Evolutionary conservation across 345 rosid species (phyloP).

Genomic region (Eucalyptus sp.): DNA sequence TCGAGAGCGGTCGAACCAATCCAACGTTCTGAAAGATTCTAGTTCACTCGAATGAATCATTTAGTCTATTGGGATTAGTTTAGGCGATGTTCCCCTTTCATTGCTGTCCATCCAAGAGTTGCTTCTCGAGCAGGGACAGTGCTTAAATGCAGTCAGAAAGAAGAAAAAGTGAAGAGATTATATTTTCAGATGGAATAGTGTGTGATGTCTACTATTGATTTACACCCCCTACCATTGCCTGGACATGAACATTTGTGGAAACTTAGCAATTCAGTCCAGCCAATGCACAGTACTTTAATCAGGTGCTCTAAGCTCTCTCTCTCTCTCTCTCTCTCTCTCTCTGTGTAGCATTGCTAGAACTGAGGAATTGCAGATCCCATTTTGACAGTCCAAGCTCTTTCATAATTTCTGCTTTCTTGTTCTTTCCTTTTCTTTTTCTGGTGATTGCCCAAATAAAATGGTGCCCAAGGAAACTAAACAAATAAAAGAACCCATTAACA

Average conservation of each 20-base stretch:
- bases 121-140: background rate
- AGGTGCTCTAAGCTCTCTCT: background rate
- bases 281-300: background rate
- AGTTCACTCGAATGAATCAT: background rate
- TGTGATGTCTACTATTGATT: background rate
- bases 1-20: background rate
- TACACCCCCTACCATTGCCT: background rate
- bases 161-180: background rate
- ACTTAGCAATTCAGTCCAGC: background rate
- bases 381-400: background rate
- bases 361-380: background rate
- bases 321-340: background rate
- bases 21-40: background rate
- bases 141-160: background rate
- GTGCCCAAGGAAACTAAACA: background rate
- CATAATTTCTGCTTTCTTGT: background rate
- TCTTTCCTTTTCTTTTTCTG: background rate
- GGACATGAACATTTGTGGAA: background rate
- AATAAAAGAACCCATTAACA: background rate
- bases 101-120: background rate
- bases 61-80: background rate
- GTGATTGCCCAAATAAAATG: background rate
- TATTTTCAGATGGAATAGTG: background rate
- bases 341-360: background rate
- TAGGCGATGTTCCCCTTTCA: background rate